Base-by-base conservation (phyloP, 1,284 basidiomycete species). In the Heterobasidion occidentale region DNA sequence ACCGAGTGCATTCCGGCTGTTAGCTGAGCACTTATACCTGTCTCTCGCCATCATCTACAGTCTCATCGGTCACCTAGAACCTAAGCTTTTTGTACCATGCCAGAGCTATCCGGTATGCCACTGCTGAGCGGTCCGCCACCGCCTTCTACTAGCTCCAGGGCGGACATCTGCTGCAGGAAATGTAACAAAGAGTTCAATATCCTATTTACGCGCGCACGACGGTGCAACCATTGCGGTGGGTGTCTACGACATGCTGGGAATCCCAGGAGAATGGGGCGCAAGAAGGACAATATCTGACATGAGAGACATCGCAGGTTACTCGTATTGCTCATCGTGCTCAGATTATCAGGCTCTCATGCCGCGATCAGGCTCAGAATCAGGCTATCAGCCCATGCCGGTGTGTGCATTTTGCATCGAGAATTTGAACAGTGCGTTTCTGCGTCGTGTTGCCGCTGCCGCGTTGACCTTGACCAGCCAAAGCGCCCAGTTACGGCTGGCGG, bases 261-360 rank as follows among this genome's bases (percentile, higher is more conserved):
- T 45, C 55, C 27, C 27, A 27, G 27, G 27, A 27, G 27, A 6
- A 27, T 27, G 27, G 27, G 27, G 27, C 5, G 27, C 5, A 5
- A 27, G 27, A 27, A 27, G 27, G 27, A 6, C 27, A 27, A 0
- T 27, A 27, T 27, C 27, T 27, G 38, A 42, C 38, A 3, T 42
- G 12, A 12, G 34, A 42, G 56, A 17, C 42, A 8, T 42, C 59
- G 17, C 64, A 90, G 88, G 88, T 46, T 87, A 83, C 67, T 69
- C 72, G 3, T 90, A 88, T 64, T 90, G 88, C 64, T 76, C 81
- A 46, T 81, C 77, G 51, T 90, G 88, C 66, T 75, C 82, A 0
- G 88, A 90, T 65, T 90, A 78, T 66, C 83, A 84, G 63, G 88
- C 86, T 1, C 73, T 90, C 47, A 82, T 88, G 81, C 88, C 86